Evolutionary conservation across 2,329 filamentous ascomycete genomes (phyloP).

Genomic region (Pyrenochaeta sp.): DNA sequence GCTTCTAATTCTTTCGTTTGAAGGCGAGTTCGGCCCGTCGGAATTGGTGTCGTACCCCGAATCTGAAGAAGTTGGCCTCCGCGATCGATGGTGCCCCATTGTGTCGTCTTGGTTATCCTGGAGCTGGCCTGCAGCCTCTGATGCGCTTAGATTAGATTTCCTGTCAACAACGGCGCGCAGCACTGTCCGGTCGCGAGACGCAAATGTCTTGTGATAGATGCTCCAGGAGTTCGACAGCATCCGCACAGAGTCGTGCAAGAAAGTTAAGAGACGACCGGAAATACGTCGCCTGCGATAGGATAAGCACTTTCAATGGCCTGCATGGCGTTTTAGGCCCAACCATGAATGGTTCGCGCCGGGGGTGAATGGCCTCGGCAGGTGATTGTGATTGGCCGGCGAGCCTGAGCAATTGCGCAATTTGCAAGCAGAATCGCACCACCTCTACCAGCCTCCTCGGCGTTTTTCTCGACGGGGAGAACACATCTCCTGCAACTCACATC

Average conservation of each 20-base stretch:
- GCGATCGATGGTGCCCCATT: conserved; percentile 10
- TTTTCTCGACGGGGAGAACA: too few relatives aligned
- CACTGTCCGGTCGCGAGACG: background rate
- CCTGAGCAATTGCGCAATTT: conserved; percentile 8
- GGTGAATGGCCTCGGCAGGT: conserved; percentile 4
- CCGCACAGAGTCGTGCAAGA: background rate
- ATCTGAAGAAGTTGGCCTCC: conserved; percentile 4
- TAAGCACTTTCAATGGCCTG: background rate
- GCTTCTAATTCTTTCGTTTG: background rate
- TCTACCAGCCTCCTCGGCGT: background rate
- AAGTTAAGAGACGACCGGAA: conserved; percentile 2
- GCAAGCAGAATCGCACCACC: conserved; percentile 4
- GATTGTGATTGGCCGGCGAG: conserved; percentile 2
- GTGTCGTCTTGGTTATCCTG: background rate
- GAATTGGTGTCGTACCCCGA: conserved; percentile 8
- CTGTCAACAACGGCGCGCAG: background rate
- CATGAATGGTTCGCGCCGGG: background rate
- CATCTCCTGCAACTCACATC: too few relatives aligned
- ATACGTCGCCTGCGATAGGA: conserved; percentile 6
- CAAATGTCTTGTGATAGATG: conserved; percentile 3
- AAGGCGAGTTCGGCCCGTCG: background rate
- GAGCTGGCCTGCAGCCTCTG: background rate
- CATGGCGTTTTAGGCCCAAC: background rate
- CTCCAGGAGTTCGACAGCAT: conserved; percentile 4
- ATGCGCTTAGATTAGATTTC: background rate